Conservation (phyloP, 2,329 filamentous ascomycete species). For the Periconia digitata region DNA sequence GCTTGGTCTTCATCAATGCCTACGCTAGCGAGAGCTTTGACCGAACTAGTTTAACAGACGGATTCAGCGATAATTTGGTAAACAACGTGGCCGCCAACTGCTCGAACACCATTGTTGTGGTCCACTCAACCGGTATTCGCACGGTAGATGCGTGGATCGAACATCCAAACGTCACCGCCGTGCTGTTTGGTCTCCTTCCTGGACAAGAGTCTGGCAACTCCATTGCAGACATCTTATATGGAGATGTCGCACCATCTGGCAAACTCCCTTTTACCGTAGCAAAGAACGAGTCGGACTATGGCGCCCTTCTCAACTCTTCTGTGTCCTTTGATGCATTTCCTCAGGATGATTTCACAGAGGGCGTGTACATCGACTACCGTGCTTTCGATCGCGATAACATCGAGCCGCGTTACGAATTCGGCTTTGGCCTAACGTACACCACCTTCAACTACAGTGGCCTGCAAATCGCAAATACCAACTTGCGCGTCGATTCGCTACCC, state of each 20-base stretch:
- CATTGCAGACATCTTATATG: constrained; percentile 45
- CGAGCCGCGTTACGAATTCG: constrained; percentile 76
- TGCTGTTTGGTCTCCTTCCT: constrained; percentile 76
- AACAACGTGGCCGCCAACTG: constrained; percentile 50
- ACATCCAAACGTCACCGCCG: constrained; percentile 76
- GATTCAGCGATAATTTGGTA: constrained; percentile 38
- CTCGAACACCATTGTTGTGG: constrained; percentile 55
- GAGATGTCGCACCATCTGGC: constrained; percentile 45
- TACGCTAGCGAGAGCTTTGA: constrained; percentile 44
- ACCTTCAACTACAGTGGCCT: constrained; percentile 72
- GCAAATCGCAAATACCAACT: constrained; percentile 52
- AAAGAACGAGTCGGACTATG: constrained; percentile 62
- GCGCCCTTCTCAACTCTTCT: constrained; percentile 56
- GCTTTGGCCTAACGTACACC: constrained; percentile 74
- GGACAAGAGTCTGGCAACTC: constrained; percentile 55
- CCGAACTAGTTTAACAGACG: constrained; percentile 21
- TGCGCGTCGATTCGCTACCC: constrained; percentile 48
- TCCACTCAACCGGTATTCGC: constrained; percentile 56
- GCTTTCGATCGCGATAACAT: constrained; percentile 67
- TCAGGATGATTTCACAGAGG: constrained; percentile 74
- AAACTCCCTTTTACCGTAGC: constrained; percentile 53
- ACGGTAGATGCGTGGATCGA: constrained; percentile 73
- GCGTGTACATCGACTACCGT: constrained; percentile 78
- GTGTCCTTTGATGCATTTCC: constrained; percentile 61
- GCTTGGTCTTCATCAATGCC: constrained; percentile 60